Conservation (phyloP, 1,284 basidiomycete genomes). For the Rhodotorula sp. region DNA sequence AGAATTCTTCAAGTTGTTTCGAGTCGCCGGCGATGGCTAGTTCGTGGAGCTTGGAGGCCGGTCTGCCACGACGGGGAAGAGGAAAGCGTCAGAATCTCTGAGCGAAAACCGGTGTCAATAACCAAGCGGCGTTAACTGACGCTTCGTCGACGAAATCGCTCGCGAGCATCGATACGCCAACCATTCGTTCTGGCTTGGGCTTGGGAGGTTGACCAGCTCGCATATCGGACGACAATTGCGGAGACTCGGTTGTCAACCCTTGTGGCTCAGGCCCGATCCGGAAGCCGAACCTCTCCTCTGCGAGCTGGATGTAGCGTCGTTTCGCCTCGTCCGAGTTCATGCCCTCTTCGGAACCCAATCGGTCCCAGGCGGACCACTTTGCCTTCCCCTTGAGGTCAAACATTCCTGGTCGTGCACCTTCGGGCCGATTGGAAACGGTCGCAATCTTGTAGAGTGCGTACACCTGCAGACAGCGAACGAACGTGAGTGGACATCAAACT, state of each 20-base stretch:
- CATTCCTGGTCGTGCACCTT: conserved; percentile 66
- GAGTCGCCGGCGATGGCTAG: conserved; percentile 63
- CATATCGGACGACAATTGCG: too few relatives aligned
- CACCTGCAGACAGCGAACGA: conserved; percentile 53
- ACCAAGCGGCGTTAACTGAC: conserved; percentile 25
- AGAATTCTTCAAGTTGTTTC: conserved; percentile 54
- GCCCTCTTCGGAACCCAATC: conserved; percentile 51
- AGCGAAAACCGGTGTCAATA: background rate
- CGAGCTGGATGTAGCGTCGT: background rate
- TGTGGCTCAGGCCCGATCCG: conserved; percentile 51
- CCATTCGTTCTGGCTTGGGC: conserved; percentile 68
- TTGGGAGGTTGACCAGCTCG: too few relatives aligned
- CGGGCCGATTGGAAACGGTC: conserved; percentile 61
- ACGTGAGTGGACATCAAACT: background rate
- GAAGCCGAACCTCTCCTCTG: background rate
- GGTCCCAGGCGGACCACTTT: conserved; percentile 83
- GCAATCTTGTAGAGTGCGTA: conserved; percentile 83
- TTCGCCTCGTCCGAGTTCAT: conserved; percentile 26
- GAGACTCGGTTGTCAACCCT: conserved; percentile 46
- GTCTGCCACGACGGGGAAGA: conserved; percentile 6
- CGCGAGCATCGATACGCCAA: conserved; percentile 70
- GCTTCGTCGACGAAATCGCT: conserved; percentile 61
- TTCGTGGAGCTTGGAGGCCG: conserved; percentile 57
- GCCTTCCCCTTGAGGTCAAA: conserved; percentile 77
- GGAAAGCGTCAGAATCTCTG: too few relatives aligned